phyloP scores from a whole-genome alignment of 352 stramenopile species.

The Phytophthora colocasiae region DNA sequence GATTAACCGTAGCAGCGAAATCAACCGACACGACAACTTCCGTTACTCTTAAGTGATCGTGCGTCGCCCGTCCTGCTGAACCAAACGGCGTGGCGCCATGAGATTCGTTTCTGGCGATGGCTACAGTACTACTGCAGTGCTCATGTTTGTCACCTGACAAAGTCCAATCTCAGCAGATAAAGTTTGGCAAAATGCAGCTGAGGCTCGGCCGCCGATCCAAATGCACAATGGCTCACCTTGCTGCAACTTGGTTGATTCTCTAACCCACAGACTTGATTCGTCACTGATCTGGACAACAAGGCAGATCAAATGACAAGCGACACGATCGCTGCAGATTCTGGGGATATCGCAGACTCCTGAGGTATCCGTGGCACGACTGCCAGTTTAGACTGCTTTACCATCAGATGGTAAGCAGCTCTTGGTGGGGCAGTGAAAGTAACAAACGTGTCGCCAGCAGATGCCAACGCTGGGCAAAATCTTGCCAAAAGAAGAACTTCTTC shows the following conservation, averaged over 20 bases:
- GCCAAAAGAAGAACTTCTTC: neutral
- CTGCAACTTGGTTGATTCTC: neutral
- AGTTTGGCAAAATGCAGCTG: constrained; percentile 6
- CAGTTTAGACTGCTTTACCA: neutral
- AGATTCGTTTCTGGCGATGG: constrained; percentile 15
- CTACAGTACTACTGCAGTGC: too few species aligned
- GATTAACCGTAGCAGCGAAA: neutral
- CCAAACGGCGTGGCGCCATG: neutral
- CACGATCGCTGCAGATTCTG: constrained; percentile 9
- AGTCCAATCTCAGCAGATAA: constrained; percentile 10
- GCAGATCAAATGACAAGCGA: constrained; percentile 1
- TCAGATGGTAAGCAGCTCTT: neutral
- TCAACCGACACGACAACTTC: neutral
- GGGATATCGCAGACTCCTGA: constrained; percentile 25
- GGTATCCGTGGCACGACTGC: constrained; percentile 5
- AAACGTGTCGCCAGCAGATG: constrained; percentile 15
- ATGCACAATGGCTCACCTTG: neutral
- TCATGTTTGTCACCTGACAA: too few species aligned
- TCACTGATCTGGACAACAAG: neutral
- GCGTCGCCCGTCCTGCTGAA: constrained; percentile 10
- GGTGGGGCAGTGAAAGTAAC: constrained; percentile 1
- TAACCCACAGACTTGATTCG: constrained; percentile 7
- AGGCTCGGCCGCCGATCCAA: constrained; percentile 6
- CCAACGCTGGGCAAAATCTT: neutral
- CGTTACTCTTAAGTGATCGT: constrained; percentile 2